Conservation (phyloP, 106 monocot genomes). For the Dendrobium officinale region DNA sequence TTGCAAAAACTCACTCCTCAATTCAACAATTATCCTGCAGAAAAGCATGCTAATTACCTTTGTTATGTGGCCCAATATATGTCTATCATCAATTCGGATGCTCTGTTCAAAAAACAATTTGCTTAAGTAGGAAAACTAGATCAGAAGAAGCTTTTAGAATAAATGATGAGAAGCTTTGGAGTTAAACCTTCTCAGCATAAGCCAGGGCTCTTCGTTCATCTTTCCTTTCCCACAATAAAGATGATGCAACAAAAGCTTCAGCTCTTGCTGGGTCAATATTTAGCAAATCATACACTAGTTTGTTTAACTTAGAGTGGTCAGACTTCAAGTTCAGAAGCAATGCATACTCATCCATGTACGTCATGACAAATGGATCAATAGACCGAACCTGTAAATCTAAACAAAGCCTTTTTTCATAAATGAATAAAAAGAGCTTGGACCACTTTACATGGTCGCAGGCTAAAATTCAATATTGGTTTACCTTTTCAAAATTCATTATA, state of each 20-base stretch:
- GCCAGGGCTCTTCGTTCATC: slow-evolving; percentile 83
- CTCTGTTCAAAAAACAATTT: slow-evolving; percentile 48
- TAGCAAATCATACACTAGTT: slow-evolving; percentile 90
- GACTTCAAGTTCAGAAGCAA: slow-evolving; percentile 87
- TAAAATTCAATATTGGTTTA: slow-evolving; percentile 13
- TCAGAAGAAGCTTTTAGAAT: slow-evolving; percentile 1
- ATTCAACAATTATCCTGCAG: not conserved
- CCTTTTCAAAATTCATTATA: slow-evolving; percentile 97
- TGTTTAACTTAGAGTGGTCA: slow-evolving; percentile 72
- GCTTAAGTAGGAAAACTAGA: slow-evolving; percentile 1
- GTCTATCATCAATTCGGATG: slow-evolving; percentile 79
- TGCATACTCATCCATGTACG: slow-evolving; percentile 99
- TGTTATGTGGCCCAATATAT: slow-evolving; percentile 83
- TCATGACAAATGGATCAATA: slow-evolving; percentile 81
- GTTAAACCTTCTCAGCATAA: slow-evolving; percentile 86
- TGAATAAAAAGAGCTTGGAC: slow-evolving; percentile 2
- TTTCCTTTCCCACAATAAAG: slow-evolving; percentile 92
- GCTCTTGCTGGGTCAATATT: slow-evolving; percentile 73
- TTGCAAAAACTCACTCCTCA: not conserved
- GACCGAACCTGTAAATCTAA: slow-evolving; percentile 59
- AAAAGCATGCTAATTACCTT: slow-evolving; percentile 41
- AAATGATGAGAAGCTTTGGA: not conserved
- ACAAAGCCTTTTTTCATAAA: not conserved
- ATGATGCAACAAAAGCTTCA: slow-evolving; percentile 76
- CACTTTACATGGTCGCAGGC: not conserved